These are phyloP conservation scores for Vitellaria paradoxa DNA, from an alignment of 179 eudicot genomes.

Conservation along the genomic window DNA sequence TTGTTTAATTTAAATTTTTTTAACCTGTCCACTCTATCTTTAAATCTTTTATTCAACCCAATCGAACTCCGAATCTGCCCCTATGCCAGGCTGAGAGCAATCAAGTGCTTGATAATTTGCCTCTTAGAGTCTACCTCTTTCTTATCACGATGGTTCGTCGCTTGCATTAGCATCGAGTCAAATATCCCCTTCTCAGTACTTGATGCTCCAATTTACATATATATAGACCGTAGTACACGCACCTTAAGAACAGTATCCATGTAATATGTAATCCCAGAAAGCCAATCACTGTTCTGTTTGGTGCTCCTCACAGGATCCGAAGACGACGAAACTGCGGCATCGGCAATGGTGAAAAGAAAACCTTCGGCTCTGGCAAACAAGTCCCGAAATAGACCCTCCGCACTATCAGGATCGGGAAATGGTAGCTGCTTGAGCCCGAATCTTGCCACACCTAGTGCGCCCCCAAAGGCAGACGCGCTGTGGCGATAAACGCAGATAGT, in stretches of 20 bases:
- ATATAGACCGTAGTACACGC: too few relatives aligned
- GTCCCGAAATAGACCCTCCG: slow-evolving; percentile 40
- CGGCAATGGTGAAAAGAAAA: slow-evolving; percentile 51
- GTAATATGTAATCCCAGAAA: slow-evolving; percentile 61
- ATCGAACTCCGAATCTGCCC: too few relatives aligned
- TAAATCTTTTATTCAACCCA: too few relatives aligned
- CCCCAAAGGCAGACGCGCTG: slow-evolving; percentile 29
- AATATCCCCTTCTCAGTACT: not conserved
- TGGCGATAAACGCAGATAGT: slow-evolving; percentile 20
- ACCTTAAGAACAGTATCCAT: slow-evolving; percentile 69
- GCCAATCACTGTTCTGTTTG: slow-evolving; percentile 58
- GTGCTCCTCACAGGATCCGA: slow-evolving; percentile 23
- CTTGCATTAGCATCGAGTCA: not conserved
- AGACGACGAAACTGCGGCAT: slow-evolving; percentile 49
- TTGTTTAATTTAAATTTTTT: too few relatives aligned
- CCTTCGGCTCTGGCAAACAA: slow-evolving; percentile 65
- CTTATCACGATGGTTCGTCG: not conserved
- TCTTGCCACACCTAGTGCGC: slow-evolving; percentile 37
- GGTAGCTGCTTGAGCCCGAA: slow-evolving; percentile 59
- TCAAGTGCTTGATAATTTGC: not conserved
- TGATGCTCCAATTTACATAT: not conserved
- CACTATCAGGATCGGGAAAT: slow-evolving; percentile 56
- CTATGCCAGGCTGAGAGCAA: not conserved
- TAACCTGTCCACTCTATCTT: too few relatives aligned
- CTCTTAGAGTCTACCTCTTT: not conserved